A percentile compares a stretch with the other conserved stretches of the same genome.
These are phyloP conservation scores for Leccinellum luteum DNA, from an alignment of 768 basidiomycete genomes.

Conservation along the genomic window DNA sequence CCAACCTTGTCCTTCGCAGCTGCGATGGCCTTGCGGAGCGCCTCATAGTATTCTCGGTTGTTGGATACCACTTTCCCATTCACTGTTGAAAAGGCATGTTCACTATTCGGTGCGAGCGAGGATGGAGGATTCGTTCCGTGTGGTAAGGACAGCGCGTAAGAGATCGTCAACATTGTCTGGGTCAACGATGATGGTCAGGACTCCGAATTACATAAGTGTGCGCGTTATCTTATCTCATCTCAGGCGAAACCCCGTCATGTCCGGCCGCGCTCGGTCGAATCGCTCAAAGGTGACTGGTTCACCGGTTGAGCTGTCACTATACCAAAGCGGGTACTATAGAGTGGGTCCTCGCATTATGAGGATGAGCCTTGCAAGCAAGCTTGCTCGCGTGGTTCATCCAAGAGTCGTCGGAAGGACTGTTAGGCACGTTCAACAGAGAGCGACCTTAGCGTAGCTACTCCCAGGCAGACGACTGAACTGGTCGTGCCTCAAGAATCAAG, in stretches of 20 bases:
- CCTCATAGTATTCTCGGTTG: constrained; percentile 43
- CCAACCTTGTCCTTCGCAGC: constrained; percentile 56
- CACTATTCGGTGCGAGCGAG: constrained; percentile 21
- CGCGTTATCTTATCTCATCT: constrained; percentile 17
- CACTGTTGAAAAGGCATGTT: constrained; percentile 25
- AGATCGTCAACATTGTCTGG: constrained; percentile 16
- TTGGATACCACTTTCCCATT: constrained; percentile 15
- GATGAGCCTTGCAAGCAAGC: constrained; percentile 73
- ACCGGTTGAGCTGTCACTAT: constrained; percentile 61
- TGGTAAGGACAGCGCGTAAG: constrained; percentile 25
- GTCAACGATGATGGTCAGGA: constrained; percentile 12
- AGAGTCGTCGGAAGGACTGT: constrained; percentile 51
- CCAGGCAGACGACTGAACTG: constrained; percentile 60
- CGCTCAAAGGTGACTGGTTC: constrained; percentile 88
- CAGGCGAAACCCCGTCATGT: constrained; percentile 86
- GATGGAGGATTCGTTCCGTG: constrained; percentile 12
- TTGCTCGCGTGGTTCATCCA: constrained; percentile 49
- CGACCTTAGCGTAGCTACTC: constrained; percentile 47
- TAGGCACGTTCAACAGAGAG: constrained; percentile 45
- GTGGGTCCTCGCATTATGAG: constrained; percentile 66
- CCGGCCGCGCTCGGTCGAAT: constrained; percentile 78
- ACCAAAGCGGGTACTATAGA: constrained; percentile 62
- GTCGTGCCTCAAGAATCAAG: constrained; percentile 50
- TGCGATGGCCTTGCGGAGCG: constrained; percentile 46
- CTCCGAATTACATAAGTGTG: background rate